Evolutionary conservation across 2,329 filamentous ascomycete genomes (phyloP), one percentile per base, ranked within the genome.

Genomic region (Claviceps sp.): DNA sequence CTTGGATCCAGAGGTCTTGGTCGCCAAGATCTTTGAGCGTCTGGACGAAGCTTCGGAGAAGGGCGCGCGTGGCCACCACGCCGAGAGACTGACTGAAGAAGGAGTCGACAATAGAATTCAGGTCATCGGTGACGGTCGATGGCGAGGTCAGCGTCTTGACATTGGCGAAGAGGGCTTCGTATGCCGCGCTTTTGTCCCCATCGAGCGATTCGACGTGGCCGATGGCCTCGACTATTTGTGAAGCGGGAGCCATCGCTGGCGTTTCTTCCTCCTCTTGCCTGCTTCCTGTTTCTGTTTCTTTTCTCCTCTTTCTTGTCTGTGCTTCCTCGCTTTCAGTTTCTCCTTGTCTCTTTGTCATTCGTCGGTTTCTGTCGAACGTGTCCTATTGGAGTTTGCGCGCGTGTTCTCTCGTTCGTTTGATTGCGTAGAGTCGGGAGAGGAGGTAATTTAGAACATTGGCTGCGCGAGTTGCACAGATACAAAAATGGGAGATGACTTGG

Each of bases 61-160:
- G 75, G 16, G 80, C 76, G 5, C 87, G 80, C 5, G 85, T 82
- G 34, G 82, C 76, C n/a, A 93, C 85, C 59, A 91, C 82, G 60
- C 86, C 85, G 50, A 90, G 76, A 22, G 76, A 75, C 60, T 86
- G 82, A 57, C 72, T 75, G 57, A 90, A 79, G 50, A 90, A 75
- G 48, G 76, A 79, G 60, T 83, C 76, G 51, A 83, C 73, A 58
- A 87, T 83, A 60, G 79, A 79, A 54, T 79, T 80, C 53, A 90
- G 74, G 65, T 90, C 82, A 54, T 76, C 61, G 44, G 60, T 57
- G 42, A 68, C 62, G 29, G 66, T 69, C 36, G 62, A 37, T 1
- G 71, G 68, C 4, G 70, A 64, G 14, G 72, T 72, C 49, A 70
- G 56, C 17, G 58, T 61, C 56, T 68, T 66, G 59, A 76, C 62